phyloP scores from a whole-genome alignment of 2,329 filamentous ascomycete genomes.

The Fragosphaeria purpurea region DNA sequence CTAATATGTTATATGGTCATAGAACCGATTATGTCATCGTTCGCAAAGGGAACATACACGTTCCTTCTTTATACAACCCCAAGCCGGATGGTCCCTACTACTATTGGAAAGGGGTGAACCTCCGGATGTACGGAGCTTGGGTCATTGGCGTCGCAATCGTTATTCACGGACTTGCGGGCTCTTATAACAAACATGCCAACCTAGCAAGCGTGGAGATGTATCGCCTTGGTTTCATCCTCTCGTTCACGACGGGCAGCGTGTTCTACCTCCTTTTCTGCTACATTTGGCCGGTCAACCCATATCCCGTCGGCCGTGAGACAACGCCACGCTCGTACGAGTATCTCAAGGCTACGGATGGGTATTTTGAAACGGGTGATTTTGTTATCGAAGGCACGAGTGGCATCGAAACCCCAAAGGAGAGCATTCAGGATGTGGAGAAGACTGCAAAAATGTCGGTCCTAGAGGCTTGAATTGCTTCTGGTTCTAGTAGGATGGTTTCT shows the following conservation, averaged over 20 bases:
- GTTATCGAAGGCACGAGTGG: not conserved
- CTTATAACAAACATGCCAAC: conserved; percentile 19
- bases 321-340: not conserved
- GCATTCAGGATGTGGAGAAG: not conserved
- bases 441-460: not conserved
- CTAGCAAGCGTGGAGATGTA: conserved; percentile 20
- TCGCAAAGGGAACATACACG: conserved; percentile 6
- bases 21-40: conserved; percentile 14
- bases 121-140: conserved; percentile 24
- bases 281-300: not conserved
- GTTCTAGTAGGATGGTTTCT: too few species aligned
- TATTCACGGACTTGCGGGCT: conserved; percentile 24
- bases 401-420: not conserved
- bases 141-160: conserved; percentile 22
- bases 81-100: conserved; percentile 12
- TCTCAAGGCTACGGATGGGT: not conserved
- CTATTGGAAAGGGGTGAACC: conserved; percentile 22
- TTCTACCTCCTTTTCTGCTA: conserved; percentile 44
- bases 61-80: conserved; percentile 3
- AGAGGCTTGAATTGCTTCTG: not conserved
- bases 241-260: conserved; percentile 69
- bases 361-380: not conserved
- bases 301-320: not conserved
- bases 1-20: not conserved
- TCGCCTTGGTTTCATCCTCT: conserved; percentile 1